Base-by-base conservation (phyloP, 371 early-diverging fungal genomes). In the Apophysomyces elegans region DNA sequence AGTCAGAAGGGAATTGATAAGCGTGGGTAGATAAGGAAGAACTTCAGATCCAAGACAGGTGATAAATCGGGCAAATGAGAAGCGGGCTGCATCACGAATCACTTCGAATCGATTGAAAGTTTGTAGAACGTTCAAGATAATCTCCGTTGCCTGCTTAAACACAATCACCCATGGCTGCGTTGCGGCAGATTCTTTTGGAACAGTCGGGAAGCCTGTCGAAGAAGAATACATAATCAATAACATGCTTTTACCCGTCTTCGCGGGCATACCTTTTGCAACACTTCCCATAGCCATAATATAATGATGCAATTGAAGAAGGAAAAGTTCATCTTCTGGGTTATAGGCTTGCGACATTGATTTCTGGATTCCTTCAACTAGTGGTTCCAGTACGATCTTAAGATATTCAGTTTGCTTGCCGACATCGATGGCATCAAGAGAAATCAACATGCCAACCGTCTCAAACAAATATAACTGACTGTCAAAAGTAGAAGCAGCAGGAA, bases 381-480 rank as follows among this genome's bases (percentile, higher is more conserved):
- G 96, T 45, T 80, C 86, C 62, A 95, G 74, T 39, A 94, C 86
- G 59, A 88, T 88, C 71, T 86, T 85, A 41, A 95, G 81, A 56
- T 91, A 89, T 68, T 91, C 88, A 61, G 88, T 86, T 75, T 95
- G 94, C 61, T 90, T 88, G 62, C 84, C 78, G 14, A 82, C 79
- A 59, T 89, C 86, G 44, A 92, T 80, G 44, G 74, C 75, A 32
- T 91, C 90, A 36, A 89, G 79, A 11, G 97, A 91, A 69, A 97
- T 93, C 70, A 96, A 77, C 63, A 89, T 80, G 26, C 97, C 96
- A 58, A 92, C 95, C 4, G 95, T 90, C 74, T 98, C 98, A 83
- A 95, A 97, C 39, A 96, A 72, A 71, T 92, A 94, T 37, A 94
- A 72, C 75, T 97, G 96, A 62, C 91, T 92, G 68, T 93, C 94